Conservation (phyloP, 2,329 filamentous ascomycete species). For the Fusarium solani-melongenae region DNA sequence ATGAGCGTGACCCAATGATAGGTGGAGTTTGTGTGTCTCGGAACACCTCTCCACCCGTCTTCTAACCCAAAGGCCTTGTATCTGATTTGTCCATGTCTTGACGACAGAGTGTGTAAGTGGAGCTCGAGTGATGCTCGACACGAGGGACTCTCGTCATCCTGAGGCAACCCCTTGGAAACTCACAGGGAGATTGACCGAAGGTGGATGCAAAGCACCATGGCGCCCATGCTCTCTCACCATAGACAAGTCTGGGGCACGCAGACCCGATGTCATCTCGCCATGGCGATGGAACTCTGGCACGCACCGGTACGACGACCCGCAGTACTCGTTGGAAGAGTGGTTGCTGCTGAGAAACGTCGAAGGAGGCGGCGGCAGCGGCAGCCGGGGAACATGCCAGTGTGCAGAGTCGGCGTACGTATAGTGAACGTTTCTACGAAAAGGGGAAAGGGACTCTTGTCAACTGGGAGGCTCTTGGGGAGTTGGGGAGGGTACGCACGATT, state of each 20-base stretch:
- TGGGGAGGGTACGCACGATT: slow-evolving; percentile 20
- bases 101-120: not conserved
- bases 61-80: not conserved
- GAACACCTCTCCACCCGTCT: not conserved
- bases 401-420: slow-evolving; percentile 13
- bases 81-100: not conserved
- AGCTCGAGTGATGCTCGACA: not conserved
- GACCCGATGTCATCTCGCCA: slow-evolving; percentile 3
- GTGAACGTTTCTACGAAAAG: slow-evolving; percentile 8
- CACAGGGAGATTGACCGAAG: not conserved
- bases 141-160: not conserved
- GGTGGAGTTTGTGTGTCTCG: not conserved
- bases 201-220: slow-evolving; percentile 7
- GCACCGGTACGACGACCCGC: slow-evolving; percentile 11
- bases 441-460: slow-evolving; percentile 4
- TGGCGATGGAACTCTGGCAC: slow-evolving; percentile 16
- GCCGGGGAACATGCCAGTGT: slow-evolving; percentile 24
- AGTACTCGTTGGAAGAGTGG: slow-evolving; percentile 1
- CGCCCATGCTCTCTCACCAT: not conserved
- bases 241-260: slow-evolving; percentile 20
- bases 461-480: not conserved
- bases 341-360: not conserved
- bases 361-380: not conserved
- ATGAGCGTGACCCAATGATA: slow-evolving; percentile 21
- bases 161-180: slow-evolving; percentile 16